A percentile compares a stretch with the other conserved stretches of the same genome.
These are phyloP conservation scores for Lichtheimia corymbifera DNA, from an alignment of 371 early-diverging fungal species.

Conservation along the genomic window DNA sequence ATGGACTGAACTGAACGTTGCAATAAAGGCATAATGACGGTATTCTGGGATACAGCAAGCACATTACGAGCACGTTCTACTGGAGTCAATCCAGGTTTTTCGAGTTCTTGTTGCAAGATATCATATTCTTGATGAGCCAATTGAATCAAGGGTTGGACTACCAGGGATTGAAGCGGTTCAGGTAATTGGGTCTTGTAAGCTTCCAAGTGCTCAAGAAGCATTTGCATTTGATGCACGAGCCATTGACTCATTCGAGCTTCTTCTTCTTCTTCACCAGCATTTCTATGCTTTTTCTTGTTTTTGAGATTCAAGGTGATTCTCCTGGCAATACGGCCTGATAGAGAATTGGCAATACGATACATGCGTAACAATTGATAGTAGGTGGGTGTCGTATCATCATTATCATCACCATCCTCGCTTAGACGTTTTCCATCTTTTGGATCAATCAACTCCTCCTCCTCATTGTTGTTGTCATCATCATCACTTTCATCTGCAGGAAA, in stretches of 20 bases:
- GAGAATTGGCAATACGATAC: slow-evolving; percentile 14
- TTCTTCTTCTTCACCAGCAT: background rate
- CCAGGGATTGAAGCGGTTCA: slow-evolving; percentile 1
- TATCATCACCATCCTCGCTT: background rate
- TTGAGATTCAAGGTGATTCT: background rate
- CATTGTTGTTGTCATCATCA: background rate
- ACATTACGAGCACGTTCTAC: slow-evolving; percentile 6
- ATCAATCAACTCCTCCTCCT: slow-evolving; percentile 7
- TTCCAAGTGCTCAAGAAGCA: slow-evolving; percentile 2
- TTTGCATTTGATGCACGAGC: slow-evolving; percentile 1
- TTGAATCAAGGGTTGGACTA: background rate
- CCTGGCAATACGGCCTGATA: slow-evolving; percentile 5
- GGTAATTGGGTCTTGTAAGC: slow-evolving; percentile 6
- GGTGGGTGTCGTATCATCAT: background rate
- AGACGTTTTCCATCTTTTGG: slow-evolving; percentile 6
- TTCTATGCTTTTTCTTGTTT: background rate
- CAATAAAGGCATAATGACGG: slow-evolving; percentile 8
- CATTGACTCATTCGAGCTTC: background rate
- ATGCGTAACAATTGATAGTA: slow-evolving; percentile 2
- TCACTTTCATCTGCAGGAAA: slow-evolving; percentile 1
- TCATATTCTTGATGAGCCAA: slow-evolving; percentile 7
- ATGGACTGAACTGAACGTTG: slow-evolving; percentile 6
- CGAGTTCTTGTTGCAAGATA: slow-evolving; percentile 7
- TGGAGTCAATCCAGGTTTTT: background rate
- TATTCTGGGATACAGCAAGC: slow-evolving; percentile 6